A percentile compares a stretch with the other conserved stretches of the same genome.
phyloP scores from a whole-genome alignment of 345 rosid genomes.

The Sonneratia alba region DNA sequence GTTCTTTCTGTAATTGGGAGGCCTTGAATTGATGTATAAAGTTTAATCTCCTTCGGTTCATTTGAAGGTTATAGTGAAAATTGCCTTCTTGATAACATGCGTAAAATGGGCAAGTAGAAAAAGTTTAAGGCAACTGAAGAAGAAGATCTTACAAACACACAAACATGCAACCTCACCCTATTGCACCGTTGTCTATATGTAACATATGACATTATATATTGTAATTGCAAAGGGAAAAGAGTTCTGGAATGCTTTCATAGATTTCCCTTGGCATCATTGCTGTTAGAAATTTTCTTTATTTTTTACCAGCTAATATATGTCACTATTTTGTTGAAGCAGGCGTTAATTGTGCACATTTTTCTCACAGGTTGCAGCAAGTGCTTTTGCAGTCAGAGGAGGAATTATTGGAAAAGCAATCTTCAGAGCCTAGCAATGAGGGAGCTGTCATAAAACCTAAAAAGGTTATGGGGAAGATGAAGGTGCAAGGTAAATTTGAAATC shows the following conservation, averaged over 20 bases:
- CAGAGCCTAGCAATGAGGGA: conserved; percentile 51
- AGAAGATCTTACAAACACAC: not conserved
- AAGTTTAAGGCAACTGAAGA: not conserved
- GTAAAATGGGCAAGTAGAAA: not conserved
- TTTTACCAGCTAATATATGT: not conserved
- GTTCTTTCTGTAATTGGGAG: not conserved
- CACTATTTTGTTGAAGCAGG: not conserved
- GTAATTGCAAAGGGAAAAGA: not conserved
- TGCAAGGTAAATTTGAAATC: conserved; percentile 52
- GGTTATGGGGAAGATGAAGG: conserved; percentile 83
- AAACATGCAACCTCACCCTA: not conserved
- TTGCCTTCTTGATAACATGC: not conserved
- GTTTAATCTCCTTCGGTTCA: not conserved
- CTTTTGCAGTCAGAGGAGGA: conserved; percentile 97
- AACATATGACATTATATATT: not conserved
- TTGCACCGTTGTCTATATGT: not conserved
- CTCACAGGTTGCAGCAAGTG: conserved; percentile 55
- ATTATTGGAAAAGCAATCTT: conserved; percentile 49
- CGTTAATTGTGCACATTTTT: not conserved
- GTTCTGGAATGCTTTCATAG: not conserved
- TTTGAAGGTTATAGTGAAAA: not conserved
- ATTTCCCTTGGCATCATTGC: not conserved
- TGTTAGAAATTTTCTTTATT: not conserved
- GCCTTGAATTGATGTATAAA: not conserved
- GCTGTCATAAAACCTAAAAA: conserved; percentile 68